These are phyloP conservation scores for Dacryopinax primogenitus DNA, from an alignment of 768 basidiomycete species.

Conservation along the genomic window DNA sequence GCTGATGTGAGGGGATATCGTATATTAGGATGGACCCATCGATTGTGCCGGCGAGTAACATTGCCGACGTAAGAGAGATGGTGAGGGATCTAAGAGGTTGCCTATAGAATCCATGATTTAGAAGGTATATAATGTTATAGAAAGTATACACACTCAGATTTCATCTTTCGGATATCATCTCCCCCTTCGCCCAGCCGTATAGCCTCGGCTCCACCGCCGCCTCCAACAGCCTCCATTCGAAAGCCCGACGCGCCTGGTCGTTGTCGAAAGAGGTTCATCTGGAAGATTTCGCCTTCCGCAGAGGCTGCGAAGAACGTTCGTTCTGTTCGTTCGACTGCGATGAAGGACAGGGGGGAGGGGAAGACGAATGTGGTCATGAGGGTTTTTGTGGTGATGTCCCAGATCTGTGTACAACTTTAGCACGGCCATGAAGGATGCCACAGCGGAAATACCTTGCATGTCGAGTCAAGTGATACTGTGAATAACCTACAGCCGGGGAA, in stretches of 20 bases:
- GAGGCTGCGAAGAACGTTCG: conserved; percentile 82
- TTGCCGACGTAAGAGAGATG: conserved; percentile 63
- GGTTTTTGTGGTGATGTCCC: conserved; percentile 62
- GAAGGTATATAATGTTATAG: conserved; percentile 18
- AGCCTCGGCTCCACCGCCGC: conserved; percentile 55
- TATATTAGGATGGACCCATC: conserved; percentile 64
- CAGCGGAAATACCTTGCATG: conserved; percentile 56
- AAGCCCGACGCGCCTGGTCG: conserved; percentile 42
- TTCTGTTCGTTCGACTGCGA: conserved; percentile 76
- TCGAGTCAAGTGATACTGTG: conserved; percentile 76
- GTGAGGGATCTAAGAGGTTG: conserved; percentile 59
- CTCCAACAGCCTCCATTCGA: conserved; percentile 57
- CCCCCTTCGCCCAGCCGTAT: conserved; percentile 50
- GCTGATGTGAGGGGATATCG: conserved; percentile 83
- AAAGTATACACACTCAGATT: conserved; percentile 41
- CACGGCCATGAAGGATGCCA: not conserved
- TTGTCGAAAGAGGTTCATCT: conserved; percentile 64
- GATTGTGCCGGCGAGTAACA: conserved; percentile 70
- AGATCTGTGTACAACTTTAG: conserved; percentile 41
- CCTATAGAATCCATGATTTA: conserved; percentile 30
- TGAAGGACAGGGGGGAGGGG: conserved; percentile 53
- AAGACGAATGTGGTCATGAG: conserved; percentile 82
- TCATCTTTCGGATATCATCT: conserved; percentile 30
- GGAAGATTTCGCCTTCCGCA: conserved; percentile 57
- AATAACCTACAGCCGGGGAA: conserved; percentile 68